Percentiles rank a stretch among this genome's conserved stretches.
These are phyloP conservation scores for Mycena citricolor DNA, from an alignment of 1,284 basidiomycete species.

Conservation along the genomic window DNA sequence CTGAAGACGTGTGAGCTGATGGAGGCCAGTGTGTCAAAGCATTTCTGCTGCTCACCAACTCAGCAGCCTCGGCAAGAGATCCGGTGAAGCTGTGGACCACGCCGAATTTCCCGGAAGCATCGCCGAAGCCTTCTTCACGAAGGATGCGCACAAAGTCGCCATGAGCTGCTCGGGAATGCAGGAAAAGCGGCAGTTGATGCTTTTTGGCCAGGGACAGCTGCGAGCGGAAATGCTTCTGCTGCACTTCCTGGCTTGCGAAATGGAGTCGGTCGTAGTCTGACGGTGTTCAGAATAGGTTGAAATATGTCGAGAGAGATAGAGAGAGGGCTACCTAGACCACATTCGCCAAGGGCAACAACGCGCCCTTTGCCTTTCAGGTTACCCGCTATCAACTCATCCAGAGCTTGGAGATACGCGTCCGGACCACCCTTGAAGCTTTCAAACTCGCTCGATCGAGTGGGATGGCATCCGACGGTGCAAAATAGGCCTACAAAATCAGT, in stretches of 20 bases:
- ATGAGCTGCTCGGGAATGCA: conserved; percentile 82
- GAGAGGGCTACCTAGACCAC: conserved; percentile 68
- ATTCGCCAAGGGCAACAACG: conserved; percentile 82
- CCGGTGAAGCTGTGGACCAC: conserved; percentile 92
- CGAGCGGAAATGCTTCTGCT: conserved; percentile 68
- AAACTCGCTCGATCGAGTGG: conserved; percentile 80
- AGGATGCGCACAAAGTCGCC: conserved; percentile 72
- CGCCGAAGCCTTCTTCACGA: conserved; percentile 61
- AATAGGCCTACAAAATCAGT: conserved; percentile 67
- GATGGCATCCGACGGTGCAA: conserved; percentile 84
- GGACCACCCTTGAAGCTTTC: conserved; percentile 60
- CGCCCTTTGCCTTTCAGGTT: conserved; percentile 57
- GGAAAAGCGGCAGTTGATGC: conserved; percentile 77
- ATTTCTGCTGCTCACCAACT: conserved; percentile 55
- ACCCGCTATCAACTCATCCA: conserved; percentile 57
- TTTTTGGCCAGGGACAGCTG: conserved; percentile 74
- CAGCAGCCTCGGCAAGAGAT: conserved; percentile 60
- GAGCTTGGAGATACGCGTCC: conserved; percentile 61
- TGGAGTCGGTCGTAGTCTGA: conserved; percentile 84
- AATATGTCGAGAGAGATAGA: not conserved
- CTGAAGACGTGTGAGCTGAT: too few species aligned
- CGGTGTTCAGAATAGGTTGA: not conserved
- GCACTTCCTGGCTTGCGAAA: conserved; percentile 65
- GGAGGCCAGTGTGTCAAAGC: not conserved
- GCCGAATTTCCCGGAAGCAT: conserved; percentile 65